Conservation (phyloP, 306 rosid species). For the Prosopis cineraria region DNA sequence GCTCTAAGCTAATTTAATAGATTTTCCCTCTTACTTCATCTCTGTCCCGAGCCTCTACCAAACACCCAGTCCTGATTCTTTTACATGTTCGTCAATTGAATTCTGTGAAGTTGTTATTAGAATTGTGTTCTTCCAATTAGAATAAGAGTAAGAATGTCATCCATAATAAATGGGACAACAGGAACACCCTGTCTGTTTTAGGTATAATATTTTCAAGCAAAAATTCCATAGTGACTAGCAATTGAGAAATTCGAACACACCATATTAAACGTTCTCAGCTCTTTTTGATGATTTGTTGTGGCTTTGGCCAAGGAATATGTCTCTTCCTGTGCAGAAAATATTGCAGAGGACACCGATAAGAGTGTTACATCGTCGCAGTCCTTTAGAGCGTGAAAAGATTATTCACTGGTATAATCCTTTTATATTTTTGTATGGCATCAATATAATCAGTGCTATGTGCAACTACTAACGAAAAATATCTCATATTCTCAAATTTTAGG, state of each 20-base stretch:
- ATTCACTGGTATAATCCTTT: slow-evolving; percentile 73
- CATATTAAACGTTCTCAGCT: slow-evolving; percentile 6
- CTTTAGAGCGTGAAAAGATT: slow-evolving; percentile 84
- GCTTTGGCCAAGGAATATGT: slow-evolving; percentile 21
- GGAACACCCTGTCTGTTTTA: background rate
- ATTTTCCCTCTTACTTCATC: no score
- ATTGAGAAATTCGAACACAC: slow-evolving; percentile 24
- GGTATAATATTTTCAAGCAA: background rate
- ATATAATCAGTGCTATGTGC: slow-evolving; percentile 9
- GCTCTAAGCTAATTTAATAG: no score
- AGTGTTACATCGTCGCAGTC: slow-evolving; percentile 98
- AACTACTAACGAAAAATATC: slow-evolving; percentile 29
- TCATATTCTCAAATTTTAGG: slow-evolving; percentile 54
- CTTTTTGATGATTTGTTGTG: slow-evolving; percentile 7
- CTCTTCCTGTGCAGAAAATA: slow-evolving; percentile 55
- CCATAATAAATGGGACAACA: background rate
- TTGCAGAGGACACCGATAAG: slow-evolving; percentile 90
- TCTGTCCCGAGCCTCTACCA: no score
- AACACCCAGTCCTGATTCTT: background rate
- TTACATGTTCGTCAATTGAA: slow-evolving; percentile 17
- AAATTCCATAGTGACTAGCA: slow-evolving; percentile 6
- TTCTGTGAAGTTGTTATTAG: background rate
- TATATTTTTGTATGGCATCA: slow-evolving; percentile 15
- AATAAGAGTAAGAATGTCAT: slow-evolving; percentile 7
- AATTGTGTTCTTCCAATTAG: slow-evolving; percentile 1